These are phyloP conservation scores for Scedosporium minutisporum DNA, from an alignment of 2,329 filamentous ascomycete genomes.

Conservation along the genomic window DNA sequence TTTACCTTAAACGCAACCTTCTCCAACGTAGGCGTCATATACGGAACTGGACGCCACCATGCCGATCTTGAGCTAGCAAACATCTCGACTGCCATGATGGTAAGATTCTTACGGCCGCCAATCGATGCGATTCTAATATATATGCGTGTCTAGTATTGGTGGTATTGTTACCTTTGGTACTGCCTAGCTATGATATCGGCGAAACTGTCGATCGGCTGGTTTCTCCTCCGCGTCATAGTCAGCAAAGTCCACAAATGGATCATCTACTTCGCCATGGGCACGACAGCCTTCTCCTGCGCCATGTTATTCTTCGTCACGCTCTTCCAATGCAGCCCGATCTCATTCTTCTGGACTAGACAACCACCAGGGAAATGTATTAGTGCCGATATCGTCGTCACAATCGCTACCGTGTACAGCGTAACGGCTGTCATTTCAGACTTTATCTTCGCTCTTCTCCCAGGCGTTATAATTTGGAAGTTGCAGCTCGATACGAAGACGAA, in stretches of 20 bases:
- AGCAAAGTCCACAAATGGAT: constrained; percentile 23
- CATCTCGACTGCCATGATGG: constrained; percentile 23
- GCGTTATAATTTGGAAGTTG: constrained; percentile 43
- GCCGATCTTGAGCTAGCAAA: constrained; percentile 18
- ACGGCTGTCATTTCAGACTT: constrained; percentile 41
- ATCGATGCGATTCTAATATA: constrained; percentile 8
- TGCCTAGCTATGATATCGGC: constrained; percentile 24
- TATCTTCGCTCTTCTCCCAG: constrained; percentile 39
- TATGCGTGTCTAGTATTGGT: constrained; percentile 21
- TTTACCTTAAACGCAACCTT: constrained; percentile 25
- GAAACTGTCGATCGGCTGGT: constrained; percentile 32
- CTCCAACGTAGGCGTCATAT: constrained; percentile 24
- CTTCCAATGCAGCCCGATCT: constrained; percentile 29
- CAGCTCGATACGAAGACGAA: constrained; percentile 45
- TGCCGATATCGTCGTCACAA: constrained; percentile 34
- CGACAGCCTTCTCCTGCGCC: constrained; percentile 25
- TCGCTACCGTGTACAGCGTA: constrained; percentile 43
- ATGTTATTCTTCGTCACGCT: constrained; percentile 31
- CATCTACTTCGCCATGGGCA: constrained; percentile 23
- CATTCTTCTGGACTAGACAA: constrained; percentile 29
- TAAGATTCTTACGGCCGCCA: constrained; percentile 9
- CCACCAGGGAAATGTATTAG: constrained; percentile 26
- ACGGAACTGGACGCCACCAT: constrained; percentile 30
- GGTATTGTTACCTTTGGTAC: constrained; percentile 29
- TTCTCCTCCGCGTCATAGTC: constrained; percentile 30